phyloP scores from a whole-genome alignment of 306 rosid species.

The Fragaria iinumae region DNA sequence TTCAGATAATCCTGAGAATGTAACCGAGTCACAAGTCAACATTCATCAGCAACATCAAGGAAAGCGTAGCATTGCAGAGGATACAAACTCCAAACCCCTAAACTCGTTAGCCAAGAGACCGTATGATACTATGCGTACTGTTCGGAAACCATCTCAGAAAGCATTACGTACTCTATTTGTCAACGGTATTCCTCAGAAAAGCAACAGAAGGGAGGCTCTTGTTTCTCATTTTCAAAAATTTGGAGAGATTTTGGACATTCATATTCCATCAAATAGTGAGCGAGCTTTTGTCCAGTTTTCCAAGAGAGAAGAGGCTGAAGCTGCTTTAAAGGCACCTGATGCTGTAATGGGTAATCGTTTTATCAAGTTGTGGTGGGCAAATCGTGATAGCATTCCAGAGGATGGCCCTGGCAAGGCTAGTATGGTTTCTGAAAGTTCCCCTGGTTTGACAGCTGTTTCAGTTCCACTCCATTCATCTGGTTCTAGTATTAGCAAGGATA shows the following conservation, averaged over 20 bases:
- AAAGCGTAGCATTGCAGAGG: constrained; percentile 54
- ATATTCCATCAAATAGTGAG: constrained; percentile 78
- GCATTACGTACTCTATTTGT: constrained; percentile 90
- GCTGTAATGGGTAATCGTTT: constrained; percentile 99
- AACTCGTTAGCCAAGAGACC: constrained; percentile 52
- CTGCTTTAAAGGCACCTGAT: constrained; percentile 90
- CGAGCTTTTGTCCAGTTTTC: constrained; percentile 97
- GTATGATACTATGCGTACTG: constrained; percentile 46
- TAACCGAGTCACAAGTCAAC: constrained; percentile 41
- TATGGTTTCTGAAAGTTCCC: constrained; percentile 50
- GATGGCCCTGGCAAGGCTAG: constrained; percentile 47
- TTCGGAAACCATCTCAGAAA: constrained; percentile 77
- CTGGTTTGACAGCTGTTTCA: constrained; percentile 49
- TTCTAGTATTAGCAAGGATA: constrained; percentile 55
- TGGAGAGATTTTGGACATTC: constrained; percentile 85
- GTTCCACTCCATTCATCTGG: constrained; percentile 42
- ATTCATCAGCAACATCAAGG: constrained; percentile 54
- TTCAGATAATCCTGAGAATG: constrained; percentile 56
- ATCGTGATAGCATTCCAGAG: constrained; percentile 89
- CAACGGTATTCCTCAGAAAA: constrained; percentile 76
- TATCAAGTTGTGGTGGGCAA: constrained; percentile 98
- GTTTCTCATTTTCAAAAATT: constrained; percentile 87
- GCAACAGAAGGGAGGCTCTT: constrained; percentile 74
- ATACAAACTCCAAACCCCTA: constrained; percentile 47
- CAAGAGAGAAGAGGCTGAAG: constrained; percentile 98